These are phyloP conservation scores for Fusarium newnesense DNA, from an alignment of 2,329 filamentous ascomycete genomes.

Conservation along the genomic window DNA sequence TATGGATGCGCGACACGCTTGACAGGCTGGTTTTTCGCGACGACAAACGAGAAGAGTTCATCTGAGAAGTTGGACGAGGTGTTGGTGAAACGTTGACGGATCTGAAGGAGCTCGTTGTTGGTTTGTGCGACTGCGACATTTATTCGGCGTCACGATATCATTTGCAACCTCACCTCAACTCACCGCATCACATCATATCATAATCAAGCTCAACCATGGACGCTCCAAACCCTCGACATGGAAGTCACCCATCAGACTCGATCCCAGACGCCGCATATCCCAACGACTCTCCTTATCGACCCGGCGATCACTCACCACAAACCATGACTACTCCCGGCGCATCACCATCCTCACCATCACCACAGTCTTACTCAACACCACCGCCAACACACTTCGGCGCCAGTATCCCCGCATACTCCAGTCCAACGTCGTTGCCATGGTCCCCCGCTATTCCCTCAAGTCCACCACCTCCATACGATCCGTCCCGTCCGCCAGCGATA, in stretches of 20 bases:
- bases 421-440: slow-evolving; percentile 30
- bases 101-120: not conserved
- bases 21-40: not conserved
- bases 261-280: slow-evolving; percentile 48
- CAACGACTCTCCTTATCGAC: slow-evolving; percentile 45
- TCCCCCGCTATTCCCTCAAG: slow-evolving; percentile 31
- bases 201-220: slow-evolving; percentile 27
- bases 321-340: not conserved
- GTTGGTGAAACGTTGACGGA: not conserved
- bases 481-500: slow-evolving; percentile 40
- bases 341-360: slow-evolving; percentile 15
- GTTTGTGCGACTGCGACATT: not conserved
- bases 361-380: slow-evolving; percentile 22
- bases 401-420: slow-evolving; percentile 22
- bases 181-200: not conserved
- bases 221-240: slow-evolving; percentile 22
- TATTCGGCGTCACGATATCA: not conserved
- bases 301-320: slow-evolving; percentile 23
- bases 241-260: slow-evolving; percentile 44
- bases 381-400: slow-evolving; percentile 13
- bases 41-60: not conserved
- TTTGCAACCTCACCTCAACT: not conserved
- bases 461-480: slow-evolving; percentile 45
- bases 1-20: slow-evolving; percentile 2
- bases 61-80: not conserved